phyloP scores from a whole-genome alignment of 768 basidiomycete species.

The Paxillus ammoniavirescens region DNA sequence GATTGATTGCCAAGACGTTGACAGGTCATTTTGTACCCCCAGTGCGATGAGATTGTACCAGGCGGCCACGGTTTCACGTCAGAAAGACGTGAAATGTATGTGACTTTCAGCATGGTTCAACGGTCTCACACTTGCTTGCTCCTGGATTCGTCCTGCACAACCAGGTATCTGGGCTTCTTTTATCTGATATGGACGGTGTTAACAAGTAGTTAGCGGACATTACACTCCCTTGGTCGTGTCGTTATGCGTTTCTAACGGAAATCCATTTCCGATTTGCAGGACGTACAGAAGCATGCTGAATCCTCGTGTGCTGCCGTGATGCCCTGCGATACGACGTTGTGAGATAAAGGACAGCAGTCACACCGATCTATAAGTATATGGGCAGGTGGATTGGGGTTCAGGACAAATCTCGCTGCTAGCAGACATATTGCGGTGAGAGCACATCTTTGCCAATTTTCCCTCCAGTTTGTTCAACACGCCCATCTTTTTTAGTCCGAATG shows the following conservation, averaged over 20 bases:
- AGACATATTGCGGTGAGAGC: not conserved
- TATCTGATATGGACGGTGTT: not conserved
- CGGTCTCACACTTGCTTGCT: not conserved
- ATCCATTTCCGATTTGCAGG: not conserved
- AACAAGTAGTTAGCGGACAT: not conserved
- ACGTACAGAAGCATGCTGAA: not conserved
- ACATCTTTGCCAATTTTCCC: not conserved
- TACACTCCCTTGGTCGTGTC: not conserved
- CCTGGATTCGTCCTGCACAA: not conserved
- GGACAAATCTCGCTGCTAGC: not conserved
- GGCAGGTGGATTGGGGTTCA: not conserved
- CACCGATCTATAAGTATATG: not conserved
- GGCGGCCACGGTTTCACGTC: not conserved
- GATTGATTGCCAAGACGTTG: not conserved
- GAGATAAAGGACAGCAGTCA: not conserved
- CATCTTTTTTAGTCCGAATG: constrained; percentile 2
- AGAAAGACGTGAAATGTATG: not conserved
- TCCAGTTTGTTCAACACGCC: not conserved
- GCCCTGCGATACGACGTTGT: not conserved
- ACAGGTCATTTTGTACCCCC: not conserved
- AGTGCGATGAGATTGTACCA: not conserved
- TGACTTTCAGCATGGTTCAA: not conserved
- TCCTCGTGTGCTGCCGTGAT: not conserved
- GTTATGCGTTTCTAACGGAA: not conserved
- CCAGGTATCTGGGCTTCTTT: not conserved